Base-by-base conservation (phyloP, 2,329 filamentous ascomycete species). In the Paraphoma sp. region DNA sequence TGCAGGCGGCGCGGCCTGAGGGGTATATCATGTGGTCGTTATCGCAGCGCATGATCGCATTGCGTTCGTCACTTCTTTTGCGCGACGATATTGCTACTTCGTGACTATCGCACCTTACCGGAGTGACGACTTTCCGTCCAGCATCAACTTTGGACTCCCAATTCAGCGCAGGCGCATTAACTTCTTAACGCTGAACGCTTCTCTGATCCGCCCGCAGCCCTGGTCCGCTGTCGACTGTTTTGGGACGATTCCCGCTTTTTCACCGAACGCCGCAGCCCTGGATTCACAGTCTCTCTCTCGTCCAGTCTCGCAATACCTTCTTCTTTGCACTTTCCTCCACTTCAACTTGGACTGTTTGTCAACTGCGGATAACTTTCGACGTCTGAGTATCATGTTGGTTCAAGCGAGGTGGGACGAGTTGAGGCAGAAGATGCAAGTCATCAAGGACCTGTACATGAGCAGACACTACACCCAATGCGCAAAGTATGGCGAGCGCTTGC, bases 391-490 rank as follows among this genome's bases (percentile, higher is more conserved):
- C 18, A 67, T 57, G 49, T 62, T 68, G 58, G 48, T 54, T 12
- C 58, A 67, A 43, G 40, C 63, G 16, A 59, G 53, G 10, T 68
- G 69, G 54, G 43, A 48, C 33, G 60, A 65, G 9, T 47, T 72
- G 56, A 68, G 64, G 44, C 59, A 62, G 45, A 70, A 63, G 30
- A 65, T 74, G 43, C 62, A 66, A 23, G 60, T 62, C 33, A 54
- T 76, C 56, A 75, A 76, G 55, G 52, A 64, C 23, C 60, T 75
- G 36, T 76, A 75, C 55, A 58, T 68, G 14, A 69, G 67, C 33
- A 65, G 74, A 11, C 74, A 71, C 44, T 77, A 77, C 53, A 62
- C 68, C n/a, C 73, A 76, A 55, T 78, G 75, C 58, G 68, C 69
- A 18, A 64, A 60, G 12, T 68, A 49, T 28, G 64, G 71, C 7